phyloP scores from a whole-genome alignment of 768 basidiomycete species.

The Amanita rubescens region DNA sequence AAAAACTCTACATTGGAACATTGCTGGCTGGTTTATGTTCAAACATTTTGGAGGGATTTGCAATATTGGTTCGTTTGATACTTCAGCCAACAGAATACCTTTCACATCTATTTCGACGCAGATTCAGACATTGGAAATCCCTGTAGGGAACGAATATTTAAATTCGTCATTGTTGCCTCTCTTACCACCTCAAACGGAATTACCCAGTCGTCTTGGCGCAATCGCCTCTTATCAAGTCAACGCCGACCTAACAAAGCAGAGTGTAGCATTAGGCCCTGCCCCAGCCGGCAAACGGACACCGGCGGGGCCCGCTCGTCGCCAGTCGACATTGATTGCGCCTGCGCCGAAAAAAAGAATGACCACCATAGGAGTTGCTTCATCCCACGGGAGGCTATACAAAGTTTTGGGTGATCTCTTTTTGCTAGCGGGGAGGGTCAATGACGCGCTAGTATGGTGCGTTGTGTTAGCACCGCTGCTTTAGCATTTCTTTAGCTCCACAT shows the following conservation, averaged over 20 bases:
- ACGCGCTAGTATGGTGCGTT: slow-evolving; percentile 72
- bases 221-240: slow-evolving; percentile 46
- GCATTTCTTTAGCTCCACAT: slow-evolving; percentile 12
- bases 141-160: slow-evolving; percentile 79
- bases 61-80: slow-evolving; percentile 57
- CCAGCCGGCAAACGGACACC: slow-evolving; percentile 49
- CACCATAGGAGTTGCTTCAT: slow-evolving; percentile 59
- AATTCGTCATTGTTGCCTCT: slow-evolving; percentile 61
- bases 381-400: slow-evolving; percentile 83
- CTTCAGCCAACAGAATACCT: neutral
- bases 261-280: slow-evolving; percentile 29
- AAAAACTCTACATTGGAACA: slow-evolving; percentile 81
- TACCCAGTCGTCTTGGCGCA: slow-evolving; percentile 16
- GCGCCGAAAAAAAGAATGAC: slow-evolving; percentile 55
- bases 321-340: slow-evolving; percentile 40
- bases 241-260: slow-evolving; percentile 41
- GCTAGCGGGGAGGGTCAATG: slow-evolving; percentile 76
- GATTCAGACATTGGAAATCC: slow-evolving; percentile 76
- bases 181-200: slow-evolving; percentile 52
- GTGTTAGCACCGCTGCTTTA: neutral
- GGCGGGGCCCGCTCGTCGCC: slow-evolving; percentile 39
- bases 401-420: slow-evolving; percentile 85
- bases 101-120: slow-evolving; percentile 22
- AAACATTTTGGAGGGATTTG: slow-evolving; percentile 79
- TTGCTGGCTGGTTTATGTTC: slow-evolving; percentile 86